phyloP scores from a whole-genome alignment of 2,329 filamentous ascomycete species.

The Aciculosporium take region DNA sequence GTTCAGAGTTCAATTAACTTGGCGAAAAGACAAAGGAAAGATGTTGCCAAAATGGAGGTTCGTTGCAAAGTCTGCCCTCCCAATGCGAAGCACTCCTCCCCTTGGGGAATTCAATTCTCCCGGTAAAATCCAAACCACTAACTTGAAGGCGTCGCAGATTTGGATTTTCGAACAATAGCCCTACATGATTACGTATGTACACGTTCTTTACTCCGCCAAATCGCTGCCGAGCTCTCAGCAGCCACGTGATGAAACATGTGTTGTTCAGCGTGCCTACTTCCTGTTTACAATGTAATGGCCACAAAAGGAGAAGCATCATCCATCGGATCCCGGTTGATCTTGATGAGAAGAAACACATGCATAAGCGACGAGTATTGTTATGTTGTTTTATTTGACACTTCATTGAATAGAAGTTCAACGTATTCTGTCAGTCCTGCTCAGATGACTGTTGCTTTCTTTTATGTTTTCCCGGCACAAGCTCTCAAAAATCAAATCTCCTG shows the following conservation, averaged over 20 bases:
- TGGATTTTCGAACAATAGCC: constrained; percentile 30
- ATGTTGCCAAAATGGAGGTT: constrained; percentile 92
- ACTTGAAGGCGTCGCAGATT: constrained; percentile 24
- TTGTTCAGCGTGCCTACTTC: neutral
- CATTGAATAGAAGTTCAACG: neutral
- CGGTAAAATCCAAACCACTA: constrained; percentile 7
- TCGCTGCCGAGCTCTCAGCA: constrained; percentile 1
- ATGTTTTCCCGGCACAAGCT: too few species aligned
- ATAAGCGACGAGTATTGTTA: neutral
- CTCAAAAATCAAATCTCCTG: too few species aligned
- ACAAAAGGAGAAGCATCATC: neutral
- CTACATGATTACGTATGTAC: constrained; percentile 12
- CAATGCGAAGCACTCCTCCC: neutral
- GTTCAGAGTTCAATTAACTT: constrained; percentile 53
- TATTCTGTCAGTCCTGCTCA: neutral
- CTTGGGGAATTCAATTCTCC: too few species aligned
- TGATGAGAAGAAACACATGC: neutral
- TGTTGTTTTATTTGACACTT: neutral
- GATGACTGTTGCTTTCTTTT: neutral
- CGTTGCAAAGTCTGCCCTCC: constrained; percentile 20
- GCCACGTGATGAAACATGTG: neutral
- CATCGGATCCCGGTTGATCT: neutral
- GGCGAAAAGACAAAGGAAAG: constrained; percentile 59
- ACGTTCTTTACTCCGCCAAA: constrained; percentile 11
- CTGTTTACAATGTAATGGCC: constrained; percentile 11